Evolutionary conservation across 1,284 basidiomycete genomes (phyloP), one percentile per base, ranked within the genome.

Genomic region (Tremellales sp.): DNA sequence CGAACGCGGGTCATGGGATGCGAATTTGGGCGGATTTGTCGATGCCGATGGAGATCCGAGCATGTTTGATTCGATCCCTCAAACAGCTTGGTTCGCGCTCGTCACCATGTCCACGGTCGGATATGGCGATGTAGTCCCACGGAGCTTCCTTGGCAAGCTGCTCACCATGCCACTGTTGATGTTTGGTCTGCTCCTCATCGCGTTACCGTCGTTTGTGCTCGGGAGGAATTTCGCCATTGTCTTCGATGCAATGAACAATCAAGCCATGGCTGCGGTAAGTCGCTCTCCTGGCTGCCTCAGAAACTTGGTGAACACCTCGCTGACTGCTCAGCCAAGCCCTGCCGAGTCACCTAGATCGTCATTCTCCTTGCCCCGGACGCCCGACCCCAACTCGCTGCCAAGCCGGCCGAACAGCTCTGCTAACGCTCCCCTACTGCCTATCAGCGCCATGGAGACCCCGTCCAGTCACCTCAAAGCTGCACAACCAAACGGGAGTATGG

Each of bases 161-260:
- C 77, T 92, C 55, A 89, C 89, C 0, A 77, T 92, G 0, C 89
- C 89, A 0, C 78, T 93, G 19, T 81, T 93, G 40, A 80, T 88
- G 21, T 91, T 89, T 62, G 89, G 89, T 2, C 77, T 92, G 7
- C 77, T 93, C 1, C 78, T 92, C 37, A 90, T 92, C 62, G 89
- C 89, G 0, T 78, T 92, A 2, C 89, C 89, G 4, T 86, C 84
- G 57, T 92, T 93, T 60, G 89, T 93, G 0, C 81, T 92, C 6
- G 89, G 89, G 0, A 76, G 88, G 41, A 89, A 93, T 67, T 93
- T 93, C 68, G 88, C 87, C 51, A 78, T 84, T 8, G 86, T 90
- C 2, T 91, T 88, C 84, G 87, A 90, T 53, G 79, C 80, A 19
- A 88, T 91, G 70, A 62, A 61, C 15, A 56, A 50, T 24, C 64